Evolutionary conservation across 1,284 basidiomycete species (phyloP).

Genomic region (Sporisorium scitamineum): DNA sequence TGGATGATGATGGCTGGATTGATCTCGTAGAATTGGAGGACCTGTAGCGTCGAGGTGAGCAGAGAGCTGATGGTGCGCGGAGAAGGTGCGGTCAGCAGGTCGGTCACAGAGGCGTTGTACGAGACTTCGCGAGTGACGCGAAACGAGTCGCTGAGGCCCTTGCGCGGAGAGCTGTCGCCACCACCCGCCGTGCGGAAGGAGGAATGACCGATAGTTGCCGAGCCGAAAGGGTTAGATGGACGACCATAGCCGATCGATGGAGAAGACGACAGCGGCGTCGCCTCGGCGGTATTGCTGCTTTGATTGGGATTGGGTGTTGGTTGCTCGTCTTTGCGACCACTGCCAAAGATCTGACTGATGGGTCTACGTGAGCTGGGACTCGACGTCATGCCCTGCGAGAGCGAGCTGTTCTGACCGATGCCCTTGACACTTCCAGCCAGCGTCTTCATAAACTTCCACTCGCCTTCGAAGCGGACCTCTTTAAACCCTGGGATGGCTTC

Average conservation of each 20-base stretch:
- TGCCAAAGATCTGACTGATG: conserved; percentile 55
- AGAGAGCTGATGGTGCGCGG: conserved; percentile 82
- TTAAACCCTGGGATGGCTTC: conserved; percentile 81
- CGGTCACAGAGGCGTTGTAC: conserved; percentile 41
- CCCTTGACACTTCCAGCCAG: conserved; percentile 61
- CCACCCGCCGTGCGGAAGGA: conserved; percentile 13
- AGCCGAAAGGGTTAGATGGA: conserved; percentile 20
- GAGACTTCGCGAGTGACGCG: conserved; percentile 44
- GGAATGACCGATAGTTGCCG: conserved; percentile 30
- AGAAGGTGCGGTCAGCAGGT: conserved; percentile 49
- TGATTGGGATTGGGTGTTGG: neutral
- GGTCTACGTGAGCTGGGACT: conserved; percentile 46
- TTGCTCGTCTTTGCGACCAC: conserved; percentile 14
- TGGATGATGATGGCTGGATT: conserved; percentile 91
- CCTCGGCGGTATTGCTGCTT: conserved; percentile 5
- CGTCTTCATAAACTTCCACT: conserved; percentile 75
- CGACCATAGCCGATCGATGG: conserved; percentile 40
- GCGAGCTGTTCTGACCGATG: conserved; percentile 24
- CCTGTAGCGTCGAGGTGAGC: conserved; percentile 85
- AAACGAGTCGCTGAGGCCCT: conserved; percentile 29
- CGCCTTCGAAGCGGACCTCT: conserved; percentile 90
- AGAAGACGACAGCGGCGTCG: conserved; percentile 12
- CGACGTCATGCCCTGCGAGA: conserved; percentile 31
- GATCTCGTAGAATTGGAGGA: conserved; percentile 87
- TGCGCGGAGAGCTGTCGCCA: conserved; percentile 26